Base-by-base conservation (phyloP, 2,329 filamentous ascomycete genomes). In the Atkinsonella hypoxylon region DNA sequence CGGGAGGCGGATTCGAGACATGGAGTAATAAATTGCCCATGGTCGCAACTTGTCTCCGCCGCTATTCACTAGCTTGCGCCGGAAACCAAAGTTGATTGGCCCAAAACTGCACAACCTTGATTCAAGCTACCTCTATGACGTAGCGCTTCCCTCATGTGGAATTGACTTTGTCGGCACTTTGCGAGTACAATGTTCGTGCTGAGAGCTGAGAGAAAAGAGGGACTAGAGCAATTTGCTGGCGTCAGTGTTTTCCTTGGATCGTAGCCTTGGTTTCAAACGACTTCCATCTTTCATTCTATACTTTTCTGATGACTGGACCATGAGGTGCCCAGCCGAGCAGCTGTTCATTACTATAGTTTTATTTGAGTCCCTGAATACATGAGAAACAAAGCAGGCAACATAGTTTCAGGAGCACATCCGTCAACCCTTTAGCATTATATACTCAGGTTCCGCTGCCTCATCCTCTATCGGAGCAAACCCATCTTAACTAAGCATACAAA, bases 111-210 rank as follows among this genome's bases (percentile, higher is more conserved):
- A 17, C 44, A 13, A 46, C 7, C 10, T 46, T 41, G 32, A 15
- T 34, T 15, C 41, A 44, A 45, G 47, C 30, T 48, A 22, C n/a
- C 42, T 52, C 48, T 52, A 52, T 52, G 51, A 52, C 51, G 51
- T 52, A 52, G 18, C 30, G n/a, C 22, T 34, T 52, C 22, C 45
- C 49, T 51, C 39, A 42, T 42, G 4, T 39, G 45, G 45, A 41
- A 18, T 22, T 6, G 39, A 43, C 45, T 13, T 26, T n/a, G 36
- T 22, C 34, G 38, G 46, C 26, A 32, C 22, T 42, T 26, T 44
- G 20, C 7, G 41, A 42, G 40, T 18, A 42, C 17, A 42, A 42
- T 26, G 26, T 36, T 36, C 11, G n/a, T 15, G 40, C 17, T 10
- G 40, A 20, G 6, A 11, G 12, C 1, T 13, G 41, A 20, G 41